These are phyloP conservation scores for Citrus maxima DNA, from an alignment of 345 rosid species.

Conservation along the genomic window DNA sequence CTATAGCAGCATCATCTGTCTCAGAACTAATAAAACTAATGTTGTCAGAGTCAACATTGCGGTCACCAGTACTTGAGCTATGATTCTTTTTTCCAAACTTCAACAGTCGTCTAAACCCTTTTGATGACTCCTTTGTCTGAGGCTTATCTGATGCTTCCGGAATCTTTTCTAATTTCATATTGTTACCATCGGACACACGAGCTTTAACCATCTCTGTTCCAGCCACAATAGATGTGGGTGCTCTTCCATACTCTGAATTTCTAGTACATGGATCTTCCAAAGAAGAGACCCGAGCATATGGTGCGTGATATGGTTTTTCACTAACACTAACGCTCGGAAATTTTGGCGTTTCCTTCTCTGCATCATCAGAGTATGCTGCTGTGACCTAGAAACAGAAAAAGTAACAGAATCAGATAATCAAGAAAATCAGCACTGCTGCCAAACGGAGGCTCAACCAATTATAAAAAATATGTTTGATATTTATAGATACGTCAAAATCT, in stretches of 20 bases:
- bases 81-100: conserved; percentile 76
- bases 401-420: conserved; percentile 13
- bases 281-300: conserved; percentile 77
- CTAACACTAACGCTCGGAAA: conserved; percentile 28
- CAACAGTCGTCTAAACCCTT: conserved; percentile 66
- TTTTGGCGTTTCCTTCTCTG: conserved; percentile 40
- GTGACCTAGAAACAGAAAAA: conserved; percentile 42
- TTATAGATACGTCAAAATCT: neutral
- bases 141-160: conserved; percentile 56
- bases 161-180: conserved; percentile 48
- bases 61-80: conserved; percentile 45
- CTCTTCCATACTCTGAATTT: conserved; percentile 54
- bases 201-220: conserved; percentile 41
- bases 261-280: conserved; percentile 60
- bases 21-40: conserved; percentile 25
- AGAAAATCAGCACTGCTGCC: conserved; percentile 5
- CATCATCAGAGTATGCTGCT: conserved; percentile 29
- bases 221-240: conserved; percentile 32
- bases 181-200: conserved; percentile 37
- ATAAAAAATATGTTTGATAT: neutral
- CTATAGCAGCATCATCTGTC: conserved; percentile 39
- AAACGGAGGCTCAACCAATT: neutral
- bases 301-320: conserved; percentile 64
- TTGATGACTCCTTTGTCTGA: conserved; percentile 61
- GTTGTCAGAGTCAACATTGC: conserved; percentile 31